Conservation (phyloP, 441 rosid genomes). For the Adansonia madagascariensis region DNA sequence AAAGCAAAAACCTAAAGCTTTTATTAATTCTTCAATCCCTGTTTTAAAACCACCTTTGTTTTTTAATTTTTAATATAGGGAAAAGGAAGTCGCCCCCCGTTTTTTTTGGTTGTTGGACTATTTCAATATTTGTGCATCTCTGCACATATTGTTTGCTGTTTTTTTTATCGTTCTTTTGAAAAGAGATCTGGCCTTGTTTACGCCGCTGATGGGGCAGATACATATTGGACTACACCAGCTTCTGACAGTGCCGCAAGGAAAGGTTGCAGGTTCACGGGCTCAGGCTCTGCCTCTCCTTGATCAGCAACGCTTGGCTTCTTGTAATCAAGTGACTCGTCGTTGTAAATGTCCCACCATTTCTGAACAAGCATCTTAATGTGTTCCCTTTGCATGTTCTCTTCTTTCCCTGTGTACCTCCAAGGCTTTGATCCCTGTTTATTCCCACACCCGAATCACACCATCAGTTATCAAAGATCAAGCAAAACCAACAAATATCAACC, state of each 20-base stretch:
- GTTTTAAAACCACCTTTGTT: too few relatives aligned
- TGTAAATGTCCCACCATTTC: constrained; percentile 68
- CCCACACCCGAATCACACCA: neutral
- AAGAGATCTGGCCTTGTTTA: neutral
- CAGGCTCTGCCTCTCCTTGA: constrained; percentile 22
- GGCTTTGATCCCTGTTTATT: constrained; percentile 63
- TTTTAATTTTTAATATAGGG: too few relatives aligned
- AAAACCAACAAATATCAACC: too few relatives aligned
- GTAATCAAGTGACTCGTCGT: constrained; percentile 55
- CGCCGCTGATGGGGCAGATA: constrained; percentile 64
- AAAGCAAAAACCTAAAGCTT: too few relatives aligned
- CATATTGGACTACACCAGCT: constrained; percentile 42
- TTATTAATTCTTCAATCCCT: too few relatives aligned
- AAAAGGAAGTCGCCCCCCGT: too few relatives aligned
- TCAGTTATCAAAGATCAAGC: neutral
- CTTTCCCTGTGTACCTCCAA: constrained; percentile 72
- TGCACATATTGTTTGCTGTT: too few relatives aligned
- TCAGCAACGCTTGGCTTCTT: constrained; percentile 28
- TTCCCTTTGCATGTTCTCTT: constrained; percentile 65
- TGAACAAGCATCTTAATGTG: constrained; percentile 62
- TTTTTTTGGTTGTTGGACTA: too few relatives aligned
- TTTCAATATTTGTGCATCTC: too few relatives aligned
- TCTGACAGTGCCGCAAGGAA: constrained; percentile 49
- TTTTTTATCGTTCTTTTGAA: neutral
- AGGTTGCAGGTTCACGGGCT: constrained; percentile 35